These are phyloP conservation scores for Puccinia polysora DNA, from an alignment of 1,284 basidiomycete genomes.

Conservation along the genomic window DNA sequence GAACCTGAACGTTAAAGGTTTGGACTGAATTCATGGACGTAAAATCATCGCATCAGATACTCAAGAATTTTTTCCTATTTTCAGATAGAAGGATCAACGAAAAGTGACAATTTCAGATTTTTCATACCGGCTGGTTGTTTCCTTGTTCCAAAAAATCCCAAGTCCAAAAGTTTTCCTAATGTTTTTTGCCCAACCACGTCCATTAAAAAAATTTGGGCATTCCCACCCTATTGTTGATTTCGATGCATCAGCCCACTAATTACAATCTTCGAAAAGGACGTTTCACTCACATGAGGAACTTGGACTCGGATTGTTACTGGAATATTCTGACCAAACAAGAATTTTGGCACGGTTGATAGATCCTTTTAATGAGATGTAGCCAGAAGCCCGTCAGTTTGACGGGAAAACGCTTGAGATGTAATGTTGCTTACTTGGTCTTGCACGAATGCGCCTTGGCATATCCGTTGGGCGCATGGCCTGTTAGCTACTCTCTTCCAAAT, in stretches of 20 bases:
- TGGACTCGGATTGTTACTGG: constrained; percentile 1
- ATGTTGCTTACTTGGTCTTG: constrained; percentile 7
- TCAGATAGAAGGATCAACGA: not conserved
- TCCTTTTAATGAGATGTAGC: not conserved
- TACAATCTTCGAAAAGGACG: not conserved
- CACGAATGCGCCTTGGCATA: constrained; percentile 12
- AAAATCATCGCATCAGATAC: no score
- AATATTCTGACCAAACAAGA: not conserved
- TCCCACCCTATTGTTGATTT: not conserved
- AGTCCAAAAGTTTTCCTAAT: not conserved
- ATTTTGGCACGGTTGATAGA: not conserved
- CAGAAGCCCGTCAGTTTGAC: no score
- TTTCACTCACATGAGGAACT: constrained; percentile 1
- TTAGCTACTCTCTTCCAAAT: not conserved
- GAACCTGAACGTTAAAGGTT: not conserved
- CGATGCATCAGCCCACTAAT: not conserved
- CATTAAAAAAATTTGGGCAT: constrained; percentile 1
- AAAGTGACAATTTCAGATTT: not conserved
- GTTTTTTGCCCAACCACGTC: not conserved
- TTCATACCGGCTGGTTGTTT: not conserved
- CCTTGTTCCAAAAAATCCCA: constrained; percentile 2
- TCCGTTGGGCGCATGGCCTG: not conserved
- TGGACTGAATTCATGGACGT: not conserved
- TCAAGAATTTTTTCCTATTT: not conserved
- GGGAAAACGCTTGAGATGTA: not conserved